These are phyloP conservation scores for Talaromyces sp. DNA, from an alignment of 2,329 filamentous ascomycete species.

Conservation along the genomic window DNA sequence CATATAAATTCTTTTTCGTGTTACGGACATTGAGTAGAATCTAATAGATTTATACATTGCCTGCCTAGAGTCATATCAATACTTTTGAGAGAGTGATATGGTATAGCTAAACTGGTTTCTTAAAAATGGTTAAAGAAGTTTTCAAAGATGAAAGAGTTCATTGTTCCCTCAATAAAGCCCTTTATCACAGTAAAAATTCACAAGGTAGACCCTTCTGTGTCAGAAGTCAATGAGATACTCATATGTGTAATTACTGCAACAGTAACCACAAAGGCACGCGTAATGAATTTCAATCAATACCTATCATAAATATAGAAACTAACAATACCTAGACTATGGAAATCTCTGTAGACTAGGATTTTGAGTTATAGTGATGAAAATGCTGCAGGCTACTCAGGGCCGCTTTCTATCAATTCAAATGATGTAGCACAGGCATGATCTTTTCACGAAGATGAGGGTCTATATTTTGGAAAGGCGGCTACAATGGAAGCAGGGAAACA, in stretches of 20 bases:
- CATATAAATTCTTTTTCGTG: too few relatives aligned
- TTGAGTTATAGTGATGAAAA: slow-evolving; percentile 46
- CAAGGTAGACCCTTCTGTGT: not conserved
- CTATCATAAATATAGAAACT: slow-evolving; percentile 40
- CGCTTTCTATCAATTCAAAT: too few relatives aligned
- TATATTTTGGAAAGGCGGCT: too few relatives aligned
- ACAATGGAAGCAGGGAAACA: not conserved
- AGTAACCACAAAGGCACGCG: slow-evolving; percentile 14
- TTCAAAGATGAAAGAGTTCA: not conserved
- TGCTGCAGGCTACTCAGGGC: slow-evolving; percentile 43
- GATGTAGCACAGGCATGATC: too few relatives aligned
- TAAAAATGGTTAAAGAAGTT: too few relatives aligned
- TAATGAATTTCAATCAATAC: slow-evolving; percentile 2
- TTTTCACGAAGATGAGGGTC: too few relatives aligned
- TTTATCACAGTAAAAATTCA: not conserved
- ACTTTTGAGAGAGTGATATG: too few relatives aligned
- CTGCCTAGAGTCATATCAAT: too few relatives aligned
- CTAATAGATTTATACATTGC: too few relatives aligned
- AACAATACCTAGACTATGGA: slow-evolving; percentile 36
- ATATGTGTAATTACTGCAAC: not conserved
- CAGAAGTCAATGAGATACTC: not conserved
- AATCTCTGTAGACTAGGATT: slow-evolving; percentile 17
- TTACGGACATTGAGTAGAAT: too few relatives aligned
- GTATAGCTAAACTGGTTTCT: too few relatives aligned
- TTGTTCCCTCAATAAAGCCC: not conserved